Evolutionary conservation across 352 stramenopile species (phyloP).

Genomic region (Achlya hypogyna): DNA sequence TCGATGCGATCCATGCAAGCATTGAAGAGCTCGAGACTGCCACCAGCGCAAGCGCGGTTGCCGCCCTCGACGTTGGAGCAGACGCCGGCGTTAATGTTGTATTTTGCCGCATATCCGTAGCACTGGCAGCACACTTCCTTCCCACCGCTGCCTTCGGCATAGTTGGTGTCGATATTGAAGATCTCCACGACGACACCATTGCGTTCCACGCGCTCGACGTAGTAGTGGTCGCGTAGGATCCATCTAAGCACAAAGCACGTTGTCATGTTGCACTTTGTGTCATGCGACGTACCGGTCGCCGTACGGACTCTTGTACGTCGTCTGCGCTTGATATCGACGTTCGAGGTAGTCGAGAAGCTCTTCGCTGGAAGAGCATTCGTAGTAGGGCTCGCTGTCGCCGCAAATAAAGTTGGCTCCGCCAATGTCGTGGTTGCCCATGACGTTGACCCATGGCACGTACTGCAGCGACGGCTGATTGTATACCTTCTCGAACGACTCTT

Average conservation of each 20-base stretch:
- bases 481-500: constrained; percentile 18
- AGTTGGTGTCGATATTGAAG: constrained; percentile 80
- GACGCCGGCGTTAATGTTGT: constrained; percentile 27
- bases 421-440: constrained; percentile 21
- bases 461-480: constrained; percentile 8
- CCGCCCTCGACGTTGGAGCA: constrained; percentile 43
- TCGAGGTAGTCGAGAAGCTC: constrained; percentile 80
- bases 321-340: constrained; percentile 70
- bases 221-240: constrained; percentile 58
- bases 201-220: constrained; percentile 42
- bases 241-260: constrained; percentile 26
- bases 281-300: constrained; percentile 28
- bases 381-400: constrained; percentile 29
- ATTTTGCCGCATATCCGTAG: constrained; percentile 75
- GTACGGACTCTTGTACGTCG: constrained; percentile 74
- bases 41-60: constrained; percentile 41
- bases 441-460: constrained; percentile 10
- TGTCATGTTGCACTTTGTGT: background rate
- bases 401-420: constrained; percentile 18
- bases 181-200: constrained; percentile 51
- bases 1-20: constrained; percentile 46
- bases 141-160: constrained; percentile 70
- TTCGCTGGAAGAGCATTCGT: constrained; percentile 52
- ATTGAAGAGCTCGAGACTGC: constrained; percentile 45
- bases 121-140: constrained; percentile 84